phyloP scores from a whole-genome alignment of 2,329 filamentous ascomycete genomes.

The Alternaria angustiovoidea region DNA sequence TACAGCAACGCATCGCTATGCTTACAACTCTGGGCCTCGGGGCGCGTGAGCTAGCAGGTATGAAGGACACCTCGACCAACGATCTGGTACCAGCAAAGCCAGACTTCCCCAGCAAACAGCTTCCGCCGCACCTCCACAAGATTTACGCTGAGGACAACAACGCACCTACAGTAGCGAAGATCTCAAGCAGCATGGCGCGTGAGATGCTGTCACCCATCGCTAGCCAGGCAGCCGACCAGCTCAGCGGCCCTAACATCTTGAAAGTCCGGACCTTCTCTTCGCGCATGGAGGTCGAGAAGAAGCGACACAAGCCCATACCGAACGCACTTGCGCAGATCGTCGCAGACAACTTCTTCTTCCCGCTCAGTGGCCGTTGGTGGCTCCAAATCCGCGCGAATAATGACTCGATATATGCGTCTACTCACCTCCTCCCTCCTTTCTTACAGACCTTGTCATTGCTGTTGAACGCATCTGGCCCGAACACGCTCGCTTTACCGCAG shows the following conservation, averaged over 20 bases:
- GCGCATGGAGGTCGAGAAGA: constrained; percentile 71
- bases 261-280: constrained; percentile 91
- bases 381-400: constrained; percentile 62
- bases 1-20: constrained; percentile 82
- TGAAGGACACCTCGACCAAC: constrained; percentile 65
- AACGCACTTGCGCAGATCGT: constrained; percentile 83
- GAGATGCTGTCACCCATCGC: constrained; percentile 83
- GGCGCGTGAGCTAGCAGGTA: constrained; percentile 84
- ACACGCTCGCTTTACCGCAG: constrained; percentile 76
- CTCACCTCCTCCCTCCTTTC: constrained; percentile 78
- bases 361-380: constrained; percentile 82
- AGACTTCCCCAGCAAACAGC: constrained; percentile 80
- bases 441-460: constrained; percentile 86
- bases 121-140: constrained; percentile 77
- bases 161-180: constrained; percentile 69
- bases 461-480: constrained; percentile 82
- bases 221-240: constrained; percentile 78
- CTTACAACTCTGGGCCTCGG: constrained; percentile 83
- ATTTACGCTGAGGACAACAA: constrained; percentile 65
- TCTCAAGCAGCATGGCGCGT: constrained; percentile 73
- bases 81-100: constrained; percentile 49
- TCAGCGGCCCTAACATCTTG: constrained; percentile 80
- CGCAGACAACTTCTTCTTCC: constrained; percentile 81
- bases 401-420: constrained; percentile 72
- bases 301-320: constrained; percentile 67